phyloP scores from a whole-genome alignment of 306 rosid species.

The Leucaena leucocephala region DNA sequence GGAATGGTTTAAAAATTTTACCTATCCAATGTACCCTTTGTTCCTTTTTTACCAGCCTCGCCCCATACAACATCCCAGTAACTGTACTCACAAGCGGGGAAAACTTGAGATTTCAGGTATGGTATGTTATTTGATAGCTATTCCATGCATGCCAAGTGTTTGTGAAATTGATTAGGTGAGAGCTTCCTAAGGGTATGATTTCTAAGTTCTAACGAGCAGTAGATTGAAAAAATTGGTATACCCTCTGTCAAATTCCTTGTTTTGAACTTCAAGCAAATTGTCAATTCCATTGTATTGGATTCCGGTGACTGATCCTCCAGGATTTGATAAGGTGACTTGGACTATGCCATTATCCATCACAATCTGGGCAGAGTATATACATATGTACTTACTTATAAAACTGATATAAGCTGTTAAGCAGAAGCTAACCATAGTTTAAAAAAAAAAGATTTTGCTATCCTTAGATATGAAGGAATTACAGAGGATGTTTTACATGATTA shows the following conservation, averaged over 20 bases:
- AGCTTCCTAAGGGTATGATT: not conserved
- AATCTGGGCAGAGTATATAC: constrained; percentile 51
- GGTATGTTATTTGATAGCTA: not conserved
- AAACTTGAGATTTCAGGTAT: not conserved
- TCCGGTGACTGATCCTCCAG: constrained; percentile 76
- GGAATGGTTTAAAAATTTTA: constrained; percentile 23
- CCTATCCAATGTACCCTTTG: constrained; percentile 49
- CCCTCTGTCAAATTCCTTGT: constrained; percentile 57
- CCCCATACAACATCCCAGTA: constrained; percentile 61
- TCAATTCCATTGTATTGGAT: constrained; percentile 79
- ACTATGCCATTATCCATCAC: constrained; percentile 88
- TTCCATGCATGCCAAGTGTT: constrained; percentile 22
- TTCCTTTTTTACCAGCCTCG: constrained; percentile 37
- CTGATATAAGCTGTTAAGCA: not conserved
- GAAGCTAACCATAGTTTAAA: not conserved
- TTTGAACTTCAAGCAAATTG: constrained; percentile 79
- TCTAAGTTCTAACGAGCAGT: not conserved
- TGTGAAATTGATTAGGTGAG: constrained; percentile 28
- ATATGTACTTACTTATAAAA: not conserved
- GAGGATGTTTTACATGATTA: constrained; percentile 47
- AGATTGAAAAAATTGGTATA: constrained; percentile 2
- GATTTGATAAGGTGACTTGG: constrained; percentile 75
- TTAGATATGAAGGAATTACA: constrained; percentile 35
- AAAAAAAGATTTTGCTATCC: constrained; percentile 14
- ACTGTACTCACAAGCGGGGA: constrained; percentile 26